A percentile compares a stretch with the other conserved stretches of the same genome.
phyloP scores from a whole-genome alignment of 306 rosid genomes.

The Luffa acutangula region DNA sequence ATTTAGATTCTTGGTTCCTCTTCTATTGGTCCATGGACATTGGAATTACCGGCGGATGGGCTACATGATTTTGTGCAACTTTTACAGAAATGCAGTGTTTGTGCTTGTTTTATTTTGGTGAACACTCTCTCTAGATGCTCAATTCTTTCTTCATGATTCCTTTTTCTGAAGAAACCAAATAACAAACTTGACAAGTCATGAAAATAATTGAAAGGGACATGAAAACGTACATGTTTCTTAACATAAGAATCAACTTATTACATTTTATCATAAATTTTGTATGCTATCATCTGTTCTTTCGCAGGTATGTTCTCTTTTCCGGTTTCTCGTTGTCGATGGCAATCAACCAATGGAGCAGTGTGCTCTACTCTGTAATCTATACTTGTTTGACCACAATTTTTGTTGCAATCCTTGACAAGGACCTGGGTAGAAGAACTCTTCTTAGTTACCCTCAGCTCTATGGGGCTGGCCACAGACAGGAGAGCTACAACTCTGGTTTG shows the following conservation, averaged over 20 bases:
- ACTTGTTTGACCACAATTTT: constrained; percentile 60
- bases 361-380: constrained; percentile 64
- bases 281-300: neutral
- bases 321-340: constrained; percentile 66
- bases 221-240: no score
- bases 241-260: neutral
- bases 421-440: constrained; percentile 70
- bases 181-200: neutral
- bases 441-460: constrained; percentile 64
- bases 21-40: constrained; percentile 84
- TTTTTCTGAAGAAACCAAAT: no score
- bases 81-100: constrained; percentile 77
- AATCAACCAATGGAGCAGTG: constrained; percentile 79
- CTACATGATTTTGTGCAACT: constrained; percentile 80
- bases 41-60: constrained; percentile 93
- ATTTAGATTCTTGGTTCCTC: constrained; percentile 84
- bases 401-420: constrained; percentile 89
- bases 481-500: constrained; percentile 62
- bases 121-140: constrained; percentile 15
- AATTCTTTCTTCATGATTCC: no score
- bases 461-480: constrained; percentile 69
- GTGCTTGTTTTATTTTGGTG: constrained; percentile 82
- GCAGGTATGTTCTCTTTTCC: constrained; percentile 74
- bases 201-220: no score
- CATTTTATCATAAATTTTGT: neutral